These are phyloP conservation scores for Geoglossum cookeanum DNA, from an alignment of 2,329 filamentous ascomycete genomes.

Conservation along the genomic window DNA sequence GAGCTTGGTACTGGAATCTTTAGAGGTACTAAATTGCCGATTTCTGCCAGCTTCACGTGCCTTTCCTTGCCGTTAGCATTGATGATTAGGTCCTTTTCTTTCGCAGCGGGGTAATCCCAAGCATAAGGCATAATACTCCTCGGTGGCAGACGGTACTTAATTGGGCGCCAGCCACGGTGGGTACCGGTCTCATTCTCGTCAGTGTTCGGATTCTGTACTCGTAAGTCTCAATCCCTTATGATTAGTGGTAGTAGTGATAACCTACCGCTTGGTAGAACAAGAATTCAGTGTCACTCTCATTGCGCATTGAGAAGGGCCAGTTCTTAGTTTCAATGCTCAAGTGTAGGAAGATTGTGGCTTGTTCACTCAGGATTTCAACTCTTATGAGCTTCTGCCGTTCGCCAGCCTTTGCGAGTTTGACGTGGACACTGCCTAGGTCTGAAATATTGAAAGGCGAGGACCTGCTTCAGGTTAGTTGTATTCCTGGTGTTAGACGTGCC, in stretches of 20 bases:
- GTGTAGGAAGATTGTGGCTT: constrained; percentile 83
- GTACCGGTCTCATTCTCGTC: constrained; percentile 79
- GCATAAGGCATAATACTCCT: constrained; percentile 98
- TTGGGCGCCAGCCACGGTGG: constrained; percentile 72
- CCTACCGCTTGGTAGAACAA: constrained; percentile 73
- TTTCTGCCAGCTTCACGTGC: constrained; percentile 87
- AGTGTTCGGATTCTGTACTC: constrained; percentile 50
- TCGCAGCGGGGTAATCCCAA: constrained; percentile 97
- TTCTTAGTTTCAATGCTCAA: constrained; percentile 80
- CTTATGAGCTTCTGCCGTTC: constrained; percentile 77
- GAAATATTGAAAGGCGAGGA: constrained; percentile 96
- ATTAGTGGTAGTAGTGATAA: background rate
- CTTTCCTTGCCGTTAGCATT: constrained; percentile 61
- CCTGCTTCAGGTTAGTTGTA: background rate
- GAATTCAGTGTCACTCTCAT: constrained; percentile 93
- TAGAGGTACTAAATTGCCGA: constrained; percentile 89
- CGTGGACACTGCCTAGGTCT: constrained; percentile 75
- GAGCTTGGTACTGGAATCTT: constrained; percentile 53
- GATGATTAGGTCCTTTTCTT: constrained; percentile 82
- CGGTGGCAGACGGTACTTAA: constrained; percentile 78
- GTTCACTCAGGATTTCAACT: constrained; percentile 78
- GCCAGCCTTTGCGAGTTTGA: constrained; percentile 81
- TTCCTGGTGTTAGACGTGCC: background rate
- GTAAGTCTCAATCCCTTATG: background rate
- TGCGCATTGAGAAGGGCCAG: constrained; percentile 97